Evolutionary conservation across 1,139 yeast species (phyloP).

Genomic region (Entelexis paramagnoliae): DNA sequence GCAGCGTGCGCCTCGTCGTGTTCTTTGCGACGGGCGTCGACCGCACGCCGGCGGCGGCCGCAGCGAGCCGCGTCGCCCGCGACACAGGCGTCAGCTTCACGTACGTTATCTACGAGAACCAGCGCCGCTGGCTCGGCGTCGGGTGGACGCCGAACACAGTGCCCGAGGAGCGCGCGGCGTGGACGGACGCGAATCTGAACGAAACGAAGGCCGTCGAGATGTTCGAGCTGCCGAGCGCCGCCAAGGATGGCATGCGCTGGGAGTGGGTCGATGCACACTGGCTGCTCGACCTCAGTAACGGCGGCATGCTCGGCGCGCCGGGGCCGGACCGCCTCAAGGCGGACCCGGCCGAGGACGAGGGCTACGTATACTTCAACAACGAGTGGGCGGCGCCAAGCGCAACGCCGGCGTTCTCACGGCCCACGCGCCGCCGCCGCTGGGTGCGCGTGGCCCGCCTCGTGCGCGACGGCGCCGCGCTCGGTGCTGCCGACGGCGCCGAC

Average conservation of each 20-base stretch:
- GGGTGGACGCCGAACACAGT: constrained; percentile 93
- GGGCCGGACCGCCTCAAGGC: constrained; percentile 43
- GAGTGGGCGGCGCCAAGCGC: constrained; percentile 89
- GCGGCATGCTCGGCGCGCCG: constrained; percentile 54
- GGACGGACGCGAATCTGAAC: constrained; percentile 93
- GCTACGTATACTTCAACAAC: constrained; percentile 79
- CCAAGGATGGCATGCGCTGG: constrained; percentile 67
- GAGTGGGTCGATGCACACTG: constrained; percentile 90
- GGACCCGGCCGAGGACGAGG: constrained; percentile 71
- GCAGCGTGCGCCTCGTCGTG: constrained; percentile 54
- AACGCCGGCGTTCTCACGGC: constrained; percentile 80
- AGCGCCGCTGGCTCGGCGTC: constrained; percentile 93
- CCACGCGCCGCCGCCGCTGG: constrained; percentile 93
- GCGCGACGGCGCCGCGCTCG: not conserved
- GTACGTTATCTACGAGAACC: constrained; percentile 89
- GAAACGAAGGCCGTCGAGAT: constrained; percentile 68
- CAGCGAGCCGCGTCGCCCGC: not conserved
- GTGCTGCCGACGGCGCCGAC: not conserved
- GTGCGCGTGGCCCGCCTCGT: constrained; percentile 80
- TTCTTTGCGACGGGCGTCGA: constrained; percentile 53
- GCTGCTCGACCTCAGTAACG: constrained; percentile 82
- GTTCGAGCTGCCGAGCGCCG: constrained; percentile 71
- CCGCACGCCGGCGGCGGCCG: not conserved
- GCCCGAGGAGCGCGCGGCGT: constrained; percentile 86
- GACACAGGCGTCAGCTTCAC: constrained; percentile 41